Evolutionary conservation across 2,329 filamentous ascomycete species (phyloP).

Genomic region (Alternaria tenuissima): DNA sequence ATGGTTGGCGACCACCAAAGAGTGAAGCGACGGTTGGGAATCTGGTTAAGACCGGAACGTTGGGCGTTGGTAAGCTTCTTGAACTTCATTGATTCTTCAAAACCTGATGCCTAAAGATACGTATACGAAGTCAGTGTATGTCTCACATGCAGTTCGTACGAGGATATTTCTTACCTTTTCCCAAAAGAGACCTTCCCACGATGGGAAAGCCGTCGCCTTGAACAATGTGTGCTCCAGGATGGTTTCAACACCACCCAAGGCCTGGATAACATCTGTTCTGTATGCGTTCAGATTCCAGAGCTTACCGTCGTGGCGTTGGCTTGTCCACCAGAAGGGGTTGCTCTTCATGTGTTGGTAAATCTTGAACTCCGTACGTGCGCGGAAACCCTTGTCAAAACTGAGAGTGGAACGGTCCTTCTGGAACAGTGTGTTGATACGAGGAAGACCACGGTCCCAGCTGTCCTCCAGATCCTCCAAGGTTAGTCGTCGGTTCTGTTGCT

Average conservation of each 20-base stretch:
- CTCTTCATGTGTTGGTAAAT: conserved; percentile 99
- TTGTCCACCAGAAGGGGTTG: conserved; percentile 99
- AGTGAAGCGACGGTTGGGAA: conserved; percentile 97
- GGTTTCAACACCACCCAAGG: conserved; percentile 93
- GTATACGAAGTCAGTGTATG: too few relatives aligned
- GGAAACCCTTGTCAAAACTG: conserved; percentile 98
- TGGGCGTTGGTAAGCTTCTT: conserved; percentile 99
- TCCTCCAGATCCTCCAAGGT: conserved; percentile 97
- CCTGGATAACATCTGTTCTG: conserved; percentile 95
- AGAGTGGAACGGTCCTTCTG: conserved; percentile 97
- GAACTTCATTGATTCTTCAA: conserved; percentile 81
- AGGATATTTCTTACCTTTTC: conserved; percentile 57
- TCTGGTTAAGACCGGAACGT: conserved; percentile 95
- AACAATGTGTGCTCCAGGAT: conserved; percentile 97
- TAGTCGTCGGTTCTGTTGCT: conserved; percentile 93
- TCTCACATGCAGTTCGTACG: too few relatives aligned
- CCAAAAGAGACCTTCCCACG: conserved; percentile 97
- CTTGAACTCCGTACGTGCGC: conserved; percentile 95
- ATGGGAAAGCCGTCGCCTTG: conserved; percentile 95
- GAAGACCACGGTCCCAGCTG: conserved; percentile 96
- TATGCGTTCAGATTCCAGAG: conserved; percentile 97
- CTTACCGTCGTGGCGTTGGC: conserved; percentile 95
- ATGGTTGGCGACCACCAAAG: conserved; percentile 95
- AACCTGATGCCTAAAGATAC: conserved; percentile 18
- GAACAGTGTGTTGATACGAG: conserved; percentile 98